Evolutionary conservation across 345 rosid genomes (phyloP), one percentile per base, ranked within the genome.

Genomic region (Anastatica hierochuntica): DNA sequence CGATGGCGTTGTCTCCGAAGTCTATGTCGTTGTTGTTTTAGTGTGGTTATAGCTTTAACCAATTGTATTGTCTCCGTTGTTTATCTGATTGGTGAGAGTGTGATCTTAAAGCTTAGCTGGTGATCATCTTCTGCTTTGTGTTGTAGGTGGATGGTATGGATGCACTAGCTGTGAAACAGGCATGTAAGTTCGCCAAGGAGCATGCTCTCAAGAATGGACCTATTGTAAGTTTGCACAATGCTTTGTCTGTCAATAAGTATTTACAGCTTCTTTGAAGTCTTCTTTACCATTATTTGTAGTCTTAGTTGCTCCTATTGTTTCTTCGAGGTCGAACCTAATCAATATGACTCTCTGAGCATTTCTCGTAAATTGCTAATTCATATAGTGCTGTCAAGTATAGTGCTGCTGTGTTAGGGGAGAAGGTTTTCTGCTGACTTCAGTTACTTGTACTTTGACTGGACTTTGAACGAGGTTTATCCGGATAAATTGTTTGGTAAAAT

Each of bases 81-180:
- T 19, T 30, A 30, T 12, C 27, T 43, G 41, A 11, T 35, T 43
- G 53, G 52, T 14, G 31, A 42, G 34, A 26, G 58, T 48, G 18
- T 24, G 45, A 23, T 11, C 27, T 36, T 50, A 27, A 30, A 50
- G 26, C 59, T 58, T 4, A 52, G 37, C 15, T 20, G 36, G 29
- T 58, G 60, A 35, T n/a, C 31, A 35, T 27, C 14, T 9, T 37
- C 7, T 39, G 60, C 13, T 24, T 38, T 39, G 37, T 66, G 18
- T 30, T 29, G 33, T 66, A 88, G 97, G 97, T 92, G 49, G 98
- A 92, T 67, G 98, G 97, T 45, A 92, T 92, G 98, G 98, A 92
- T 79, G 94, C 64, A 21, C 57, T 92, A 48, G 97, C 96, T 56
- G 98, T 92, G 67, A 92, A 92, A 54, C 97, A 92, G 66, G 98